These are phyloP conservation scores for Pseudogymnoascus destructans DNA, from an alignment of 2,329 filamentous ascomycete species.

Conservation along the genomic window DNA sequence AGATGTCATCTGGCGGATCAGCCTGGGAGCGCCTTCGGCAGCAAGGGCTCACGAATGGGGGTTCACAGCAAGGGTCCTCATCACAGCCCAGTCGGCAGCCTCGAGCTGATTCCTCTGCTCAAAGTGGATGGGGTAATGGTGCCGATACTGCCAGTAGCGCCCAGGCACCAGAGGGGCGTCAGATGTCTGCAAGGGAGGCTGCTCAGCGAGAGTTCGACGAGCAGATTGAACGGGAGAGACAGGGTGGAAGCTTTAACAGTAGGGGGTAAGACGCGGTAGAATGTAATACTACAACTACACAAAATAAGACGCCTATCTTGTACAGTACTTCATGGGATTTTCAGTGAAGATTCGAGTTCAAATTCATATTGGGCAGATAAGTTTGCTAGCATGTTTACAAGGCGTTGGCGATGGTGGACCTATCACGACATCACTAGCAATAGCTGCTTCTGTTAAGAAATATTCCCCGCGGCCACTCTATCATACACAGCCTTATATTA, in stretches of 20 bases:
- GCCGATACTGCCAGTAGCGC: background rate
- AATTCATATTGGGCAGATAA: background rate
- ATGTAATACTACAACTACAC: constrained; percentile 1
- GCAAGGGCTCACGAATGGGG: background rate
- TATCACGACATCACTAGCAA: background rate
- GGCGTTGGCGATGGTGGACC: background rate
- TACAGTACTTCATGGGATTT: background rate
- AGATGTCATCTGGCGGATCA: constrained; percentile 16
- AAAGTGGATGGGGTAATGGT: background rate
- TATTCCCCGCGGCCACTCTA: background rate
- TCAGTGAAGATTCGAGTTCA: background rate
- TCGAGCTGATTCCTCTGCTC: background rate
- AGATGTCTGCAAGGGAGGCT: background rate
- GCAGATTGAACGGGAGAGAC: constrained; percentile 23
- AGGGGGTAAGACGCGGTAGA: constrained; percentile 14
- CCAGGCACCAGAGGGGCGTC: background rate
- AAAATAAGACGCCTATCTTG: background rate
- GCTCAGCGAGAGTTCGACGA: constrained; percentile 26
- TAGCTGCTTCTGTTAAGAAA: background rate
- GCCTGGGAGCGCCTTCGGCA: constrained; percentile 25
- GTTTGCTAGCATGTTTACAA: background rate
- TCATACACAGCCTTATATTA: background rate
- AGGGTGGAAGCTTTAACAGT: constrained; percentile 21
- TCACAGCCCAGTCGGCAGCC: background rate
- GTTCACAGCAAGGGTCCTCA: background rate